Conservation (phyloP, 2,329 filamentous ascomycete genomes). For the Pseudogymnoascus sp. region DNA sequence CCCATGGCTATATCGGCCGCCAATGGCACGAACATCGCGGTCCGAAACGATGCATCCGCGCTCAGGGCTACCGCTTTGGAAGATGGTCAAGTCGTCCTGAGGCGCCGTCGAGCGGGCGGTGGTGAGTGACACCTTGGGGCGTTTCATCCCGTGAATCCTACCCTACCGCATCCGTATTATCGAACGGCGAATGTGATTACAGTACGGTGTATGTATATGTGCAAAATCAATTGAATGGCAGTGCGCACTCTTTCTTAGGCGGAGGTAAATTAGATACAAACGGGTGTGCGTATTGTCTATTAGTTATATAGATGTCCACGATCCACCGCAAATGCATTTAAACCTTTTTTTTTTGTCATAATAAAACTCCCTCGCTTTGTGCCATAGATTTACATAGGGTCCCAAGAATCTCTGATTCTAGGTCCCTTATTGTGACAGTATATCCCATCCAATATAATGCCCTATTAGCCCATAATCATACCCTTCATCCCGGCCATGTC, state of each 20-base stretch:
- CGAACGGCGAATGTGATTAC: not conserved
- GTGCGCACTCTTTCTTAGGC: not conserved
- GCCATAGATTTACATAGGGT: slow-evolving; percentile 7
- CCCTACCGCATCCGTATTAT: not conserved
- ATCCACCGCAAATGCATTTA: slow-evolving; percentile 9
- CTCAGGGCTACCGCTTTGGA: not conserved
- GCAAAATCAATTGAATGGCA: not conserved
- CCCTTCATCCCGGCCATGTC: slow-evolving; percentile 78
- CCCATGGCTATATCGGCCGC: not conserved
- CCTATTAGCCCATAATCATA: slow-evolving; percentile 57
- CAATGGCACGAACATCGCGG: not conserved
- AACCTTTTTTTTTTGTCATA: slow-evolving; percentile 4
- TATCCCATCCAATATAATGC: slow-evolving; percentile 12
- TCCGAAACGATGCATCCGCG: not conserved
- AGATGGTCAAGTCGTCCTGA: not conserved
- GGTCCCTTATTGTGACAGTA: slow-evolving; percentile 1
- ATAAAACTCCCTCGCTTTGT: slow-evolving; percentile 10
- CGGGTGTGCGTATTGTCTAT: slow-evolving; percentile 9
- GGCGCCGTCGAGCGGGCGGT: not conserved
- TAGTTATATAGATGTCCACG: slow-evolving; percentile 7
- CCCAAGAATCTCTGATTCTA: not conserved
- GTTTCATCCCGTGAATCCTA: not conserved
- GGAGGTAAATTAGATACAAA: not conserved
- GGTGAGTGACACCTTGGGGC: not conserved
- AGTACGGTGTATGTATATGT: not conserved